Evolutionary conservation across 2,329 filamentous ascomycete genomes (phyloP), one percentile per base, ranked within the genome.

Genomic region (Fusarium sp.): DNA sequence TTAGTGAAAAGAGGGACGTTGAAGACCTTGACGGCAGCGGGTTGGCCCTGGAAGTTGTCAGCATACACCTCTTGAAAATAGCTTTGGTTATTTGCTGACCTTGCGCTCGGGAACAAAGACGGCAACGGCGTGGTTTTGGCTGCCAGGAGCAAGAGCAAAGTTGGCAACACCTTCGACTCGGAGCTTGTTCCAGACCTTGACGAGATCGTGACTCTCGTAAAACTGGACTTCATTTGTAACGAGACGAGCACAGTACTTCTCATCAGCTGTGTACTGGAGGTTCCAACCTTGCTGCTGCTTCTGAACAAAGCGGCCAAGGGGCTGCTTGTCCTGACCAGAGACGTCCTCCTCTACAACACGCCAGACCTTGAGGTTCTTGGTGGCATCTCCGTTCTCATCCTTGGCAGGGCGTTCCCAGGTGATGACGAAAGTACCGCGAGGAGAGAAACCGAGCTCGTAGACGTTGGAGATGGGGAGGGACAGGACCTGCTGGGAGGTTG

Each of bases 171-270:
- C 96, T 85, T 99, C 96, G 59, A 95, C 94, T 73, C 93, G 92
- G 82, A 99, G 87, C 87, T 97, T 98, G 84, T 98, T 97, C 95
- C 95, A 98, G 71, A 97, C 94, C 54, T 91, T 95, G 76, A 89
- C 87, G 80, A 98, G 87, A 81, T 98, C 92, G 75, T 92, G 89
- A 82, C 94, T 96, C 84, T 97, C 90, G 86, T 96, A 98, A 83
- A 99, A 98, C 80, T 98, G 96, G 64, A 99, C 94, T 87, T 98
- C 95, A 82, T 99, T 99, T 83, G 94, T 98, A 79, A 98, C 96
- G 72, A 92, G 89, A 76, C 96, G 94, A 75, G 96, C 96, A 83
- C 96, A 98, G 83, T 94, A 96, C 82, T 91, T 90, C 88, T 99
- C 96, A 81, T 99, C 96, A 67, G 90, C 89, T 36, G 95, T 98